Evolutionary conservation across 2,329 filamentous ascomycete species (phyloP).

Genomic region (Ceratocystiopsis sp.): DNA sequence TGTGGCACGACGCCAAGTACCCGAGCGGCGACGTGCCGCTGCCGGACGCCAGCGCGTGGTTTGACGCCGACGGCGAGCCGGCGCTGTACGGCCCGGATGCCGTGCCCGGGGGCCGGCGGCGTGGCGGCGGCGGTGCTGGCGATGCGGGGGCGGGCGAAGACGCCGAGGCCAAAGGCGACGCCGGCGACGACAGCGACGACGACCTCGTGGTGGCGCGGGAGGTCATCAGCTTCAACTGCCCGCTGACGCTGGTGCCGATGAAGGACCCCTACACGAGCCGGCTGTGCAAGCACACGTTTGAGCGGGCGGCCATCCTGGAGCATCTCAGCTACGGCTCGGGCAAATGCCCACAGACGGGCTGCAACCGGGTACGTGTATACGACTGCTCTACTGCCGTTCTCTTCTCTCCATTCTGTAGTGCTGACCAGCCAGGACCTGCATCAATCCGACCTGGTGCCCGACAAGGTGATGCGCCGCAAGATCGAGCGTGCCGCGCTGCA

Average conservation of each 20-base stretch:
- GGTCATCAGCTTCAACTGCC: conserved; percentile 50
- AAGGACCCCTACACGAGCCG: conserved; percentile 47
- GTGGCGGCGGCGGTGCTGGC: conserved; percentile 10
- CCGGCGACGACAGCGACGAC: conserved; percentile 41
- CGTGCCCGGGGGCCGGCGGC: conserved; percentile 11
- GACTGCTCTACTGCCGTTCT: too few species aligned
- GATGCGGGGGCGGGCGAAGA: conserved; percentile 13
- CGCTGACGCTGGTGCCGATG: conserved; percentile 48
- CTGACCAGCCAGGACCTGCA: conserved; percentile 16
- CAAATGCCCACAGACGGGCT: conserved; percentile 50
- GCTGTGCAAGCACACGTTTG: conserved; percentile 57
- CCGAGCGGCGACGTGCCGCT: conserved; percentile 31
- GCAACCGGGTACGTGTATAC: conserved; percentile 35
- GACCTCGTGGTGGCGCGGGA: conserved; percentile 51
- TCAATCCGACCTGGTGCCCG: conserved; percentile 35
- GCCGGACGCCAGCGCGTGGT: conserved; percentile 37
- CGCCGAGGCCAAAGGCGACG: conserved; percentile 40
- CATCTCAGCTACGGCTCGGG: conserved; percentile 22
- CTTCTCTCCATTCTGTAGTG: neutral
- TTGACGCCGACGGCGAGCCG: conserved; percentile 27
- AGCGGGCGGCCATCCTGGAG: conserved; percentile 44
- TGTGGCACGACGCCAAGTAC: conserved; percentile 36
- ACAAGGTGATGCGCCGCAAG: conserved; percentile 37
- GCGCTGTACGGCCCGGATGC: conserved; percentile 1
- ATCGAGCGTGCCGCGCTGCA: conserved; percentile 36